These are phyloP conservation scores for Aristolochia californica DNA, from an alignment of 164 flowering plant genomes.

Conservation along the genomic window DNA sequence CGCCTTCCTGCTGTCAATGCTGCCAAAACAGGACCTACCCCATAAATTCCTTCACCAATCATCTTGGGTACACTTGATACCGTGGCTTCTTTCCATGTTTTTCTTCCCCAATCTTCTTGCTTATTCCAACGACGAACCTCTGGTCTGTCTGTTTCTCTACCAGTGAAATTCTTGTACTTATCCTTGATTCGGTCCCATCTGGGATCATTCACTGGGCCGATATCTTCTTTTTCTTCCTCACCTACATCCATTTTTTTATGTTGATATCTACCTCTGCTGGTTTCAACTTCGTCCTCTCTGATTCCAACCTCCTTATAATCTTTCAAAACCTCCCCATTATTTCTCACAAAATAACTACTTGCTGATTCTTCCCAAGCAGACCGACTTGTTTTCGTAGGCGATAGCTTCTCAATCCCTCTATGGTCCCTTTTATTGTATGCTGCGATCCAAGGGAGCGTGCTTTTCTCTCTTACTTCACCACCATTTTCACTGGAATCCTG, in stretches of 20 bases:
- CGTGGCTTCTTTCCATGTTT: constrained; percentile 69
- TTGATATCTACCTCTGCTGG: not conserved
- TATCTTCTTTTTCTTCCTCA: constrained; percentile 20
- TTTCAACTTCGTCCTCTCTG: not conserved
- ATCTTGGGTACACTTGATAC: constrained; percentile 66
- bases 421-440: constrained; percentile 21
- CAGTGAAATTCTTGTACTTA: constrained; percentile 22
- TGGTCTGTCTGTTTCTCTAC: constrained; percentile 33
- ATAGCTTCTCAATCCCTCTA: constrained; percentile 15
- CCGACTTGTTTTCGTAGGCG: constrained; percentile 9
- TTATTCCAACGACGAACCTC: constrained; percentile 56
- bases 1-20: constrained; percentile 74
- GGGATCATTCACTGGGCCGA: constrained; percentile 40
- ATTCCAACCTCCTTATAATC: constrained; percentile 14
- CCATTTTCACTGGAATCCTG: constrained; percentile 15
- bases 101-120: constrained; percentile 75
- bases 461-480: constrained; percentile 12
- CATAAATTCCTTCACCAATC: constrained; percentile 81
- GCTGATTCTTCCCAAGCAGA: constrained; percentile 62
- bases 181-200: constrained; percentile 56
- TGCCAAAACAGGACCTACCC: constrained; percentile 93
- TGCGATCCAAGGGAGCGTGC: constrained; percentile 53
- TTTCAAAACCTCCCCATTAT: not conserved
- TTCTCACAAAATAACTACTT: constrained; percentile 18
- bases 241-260: not conserved